These are phyloP conservation scores for Sambucus nigra DNA, from an alignment of 129 eudicot genomes.

Conservation along the genomic window DNA sequence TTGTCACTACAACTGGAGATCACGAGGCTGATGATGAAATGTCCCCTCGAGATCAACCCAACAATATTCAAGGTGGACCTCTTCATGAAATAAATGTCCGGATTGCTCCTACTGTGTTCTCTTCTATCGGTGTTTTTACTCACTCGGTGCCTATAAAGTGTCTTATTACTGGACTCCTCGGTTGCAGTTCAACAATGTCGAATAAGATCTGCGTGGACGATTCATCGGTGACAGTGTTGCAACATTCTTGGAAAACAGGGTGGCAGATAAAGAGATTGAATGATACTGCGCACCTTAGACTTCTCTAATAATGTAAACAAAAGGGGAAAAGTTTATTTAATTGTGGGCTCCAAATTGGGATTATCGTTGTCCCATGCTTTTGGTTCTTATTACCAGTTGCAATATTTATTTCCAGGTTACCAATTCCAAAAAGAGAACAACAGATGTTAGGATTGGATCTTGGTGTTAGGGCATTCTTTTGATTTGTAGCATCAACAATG, in stretches of 20 bases:
- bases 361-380: background rate
- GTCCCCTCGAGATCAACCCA: conserved; percentile 60
- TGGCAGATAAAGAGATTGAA: conserved; percentile 92
- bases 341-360: background rate
- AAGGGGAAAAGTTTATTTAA: conserved; percentile 1
- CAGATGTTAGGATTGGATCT: conserved; percentile 23
- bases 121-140: conserved; percentile 68
- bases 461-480: conserved; percentile 40
- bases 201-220: conserved; percentile 81
- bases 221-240: conserved; percentile 84
- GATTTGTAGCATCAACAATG: conserved; percentile 35
- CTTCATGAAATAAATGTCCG: conserved; percentile 35
- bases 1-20: conserved; percentile 71
- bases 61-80: conserved; percentile 18
- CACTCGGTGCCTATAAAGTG: conserved; percentile 84
- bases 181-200: conserved; percentile 70
- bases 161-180: conserved; percentile 72
- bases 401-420: conserved; percentile 26
- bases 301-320: conserved; percentile 28
- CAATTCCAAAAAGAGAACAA: conserved; percentile 17
- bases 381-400: conserved; percentile 11
- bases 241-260: conserved; percentile 81
- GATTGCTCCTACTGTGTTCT: conserved; percentile 23
- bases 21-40: conserved; percentile 79
- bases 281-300: conserved; percentile 84